Evolutionary conservation across 179 eudicot species (phyloP).

Genomic region (Pouteria campechiana): DNA sequence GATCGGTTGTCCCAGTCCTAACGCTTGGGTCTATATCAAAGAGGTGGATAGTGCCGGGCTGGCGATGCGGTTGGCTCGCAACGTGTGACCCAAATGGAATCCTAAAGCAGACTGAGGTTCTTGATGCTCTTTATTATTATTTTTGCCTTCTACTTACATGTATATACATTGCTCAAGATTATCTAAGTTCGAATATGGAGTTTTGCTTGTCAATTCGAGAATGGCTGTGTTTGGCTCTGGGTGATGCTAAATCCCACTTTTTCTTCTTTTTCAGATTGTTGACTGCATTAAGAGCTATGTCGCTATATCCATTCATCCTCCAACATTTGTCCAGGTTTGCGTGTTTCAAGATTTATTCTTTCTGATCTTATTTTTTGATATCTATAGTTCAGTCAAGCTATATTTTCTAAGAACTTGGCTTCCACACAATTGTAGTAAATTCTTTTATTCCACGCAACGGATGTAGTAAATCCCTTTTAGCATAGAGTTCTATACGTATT

Average conservation of each 20-base stretch:
- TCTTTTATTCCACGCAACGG: too few species aligned
- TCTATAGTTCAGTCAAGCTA: too few species aligned
- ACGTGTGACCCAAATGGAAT: conserved; percentile 30
- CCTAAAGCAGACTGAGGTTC: conserved; percentile 40
- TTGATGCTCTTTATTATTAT: background rate
- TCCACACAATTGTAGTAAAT: too few species aligned
- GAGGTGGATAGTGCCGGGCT: conserved; percentile 64
- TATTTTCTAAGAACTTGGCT: too few species aligned
- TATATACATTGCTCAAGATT: too few species aligned
- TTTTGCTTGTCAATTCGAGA: conserved; percentile 1
- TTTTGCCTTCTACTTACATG: background rate
- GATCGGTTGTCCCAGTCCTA: conserved; percentile 32
- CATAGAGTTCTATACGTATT: too few species aligned
- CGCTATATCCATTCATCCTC: conserved; percentile 37
- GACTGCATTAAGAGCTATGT: conserved; percentile 34
- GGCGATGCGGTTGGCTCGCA: conserved; percentile 67
- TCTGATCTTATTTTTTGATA: too few species aligned
- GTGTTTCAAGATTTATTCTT: background rate
- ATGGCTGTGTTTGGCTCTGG: background rate
- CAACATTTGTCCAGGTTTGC: conserved; percentile 67
- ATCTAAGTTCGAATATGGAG: too few species aligned
- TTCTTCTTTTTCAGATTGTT: conserved; percentile 29
- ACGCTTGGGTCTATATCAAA: conserved; percentile 58
- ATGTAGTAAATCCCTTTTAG: too few species aligned
- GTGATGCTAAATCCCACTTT: background rate